Evolutionary conservation across 2,329 filamentous ascomycete species (phyloP).

Genomic region (Sclerotinia borealis): DNA sequence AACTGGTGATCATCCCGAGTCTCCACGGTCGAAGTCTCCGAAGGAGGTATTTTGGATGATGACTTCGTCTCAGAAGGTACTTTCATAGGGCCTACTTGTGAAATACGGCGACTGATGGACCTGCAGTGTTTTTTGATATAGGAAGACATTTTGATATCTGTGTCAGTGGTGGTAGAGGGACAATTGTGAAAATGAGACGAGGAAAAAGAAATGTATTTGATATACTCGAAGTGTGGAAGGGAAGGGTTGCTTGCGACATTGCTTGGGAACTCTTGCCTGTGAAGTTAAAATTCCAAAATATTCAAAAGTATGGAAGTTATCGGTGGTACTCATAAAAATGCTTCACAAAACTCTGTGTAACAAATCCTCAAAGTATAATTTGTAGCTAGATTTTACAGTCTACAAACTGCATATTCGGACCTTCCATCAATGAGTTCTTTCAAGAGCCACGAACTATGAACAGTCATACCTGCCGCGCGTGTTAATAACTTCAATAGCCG

Average conservation of each 20-base stretch:
- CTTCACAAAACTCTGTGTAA: background rate
- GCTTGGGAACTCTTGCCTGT: background rate
- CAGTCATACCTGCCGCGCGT: background rate
- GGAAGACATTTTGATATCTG: background rate
- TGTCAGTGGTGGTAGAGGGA: background rate
- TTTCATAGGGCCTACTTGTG: background rate
- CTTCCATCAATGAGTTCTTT: background rate
- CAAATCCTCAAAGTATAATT: background rate
- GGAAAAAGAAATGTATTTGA: background rate
- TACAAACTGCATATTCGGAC: background rate
- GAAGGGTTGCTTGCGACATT: background rate
- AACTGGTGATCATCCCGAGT: background rate
- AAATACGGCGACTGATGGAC: background rate
- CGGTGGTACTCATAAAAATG: background rate
- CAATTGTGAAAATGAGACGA: background rate
- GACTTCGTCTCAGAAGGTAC: background rate
- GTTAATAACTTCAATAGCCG: background rate
- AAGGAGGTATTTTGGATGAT: background rate
- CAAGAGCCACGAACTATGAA: background rate
- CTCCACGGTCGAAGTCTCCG: background rate
- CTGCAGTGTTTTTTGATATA: background rate
- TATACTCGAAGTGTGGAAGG: no score
- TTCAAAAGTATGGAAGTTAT: background rate
- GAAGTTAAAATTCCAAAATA: background rate
- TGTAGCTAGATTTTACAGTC: background rate